phyloP scores from a whole-genome alignment of 208 protist species.

The Porcisia hertigi region DNA sequence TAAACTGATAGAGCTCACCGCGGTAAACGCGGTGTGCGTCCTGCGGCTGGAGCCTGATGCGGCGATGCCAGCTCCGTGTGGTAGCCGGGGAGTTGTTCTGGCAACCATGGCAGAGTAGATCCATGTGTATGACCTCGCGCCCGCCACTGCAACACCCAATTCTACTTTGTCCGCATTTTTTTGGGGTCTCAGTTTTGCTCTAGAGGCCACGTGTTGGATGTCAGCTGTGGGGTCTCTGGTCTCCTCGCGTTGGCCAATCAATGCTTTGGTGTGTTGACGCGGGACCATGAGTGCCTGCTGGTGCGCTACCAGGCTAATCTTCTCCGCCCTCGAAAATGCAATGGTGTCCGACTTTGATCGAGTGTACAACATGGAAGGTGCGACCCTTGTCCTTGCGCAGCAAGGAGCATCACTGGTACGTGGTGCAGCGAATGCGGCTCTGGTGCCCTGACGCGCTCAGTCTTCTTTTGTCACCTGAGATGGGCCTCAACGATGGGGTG shows the following conservation, averaged over 20 bases:
- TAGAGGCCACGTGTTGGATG: conserved; percentile 45
- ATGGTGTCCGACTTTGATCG: background rate
- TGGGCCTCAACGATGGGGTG: conserved; percentile 30
- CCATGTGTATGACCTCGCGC: conserved; percentile 35
- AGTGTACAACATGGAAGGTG: conserved; percentile 13
- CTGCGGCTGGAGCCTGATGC: conserved; percentile 20
- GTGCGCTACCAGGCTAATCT: conserved; percentile 76
- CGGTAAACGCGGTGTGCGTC: conserved; percentile 28
- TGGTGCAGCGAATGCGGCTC: conserved; percentile 22
- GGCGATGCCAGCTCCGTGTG: background rate
- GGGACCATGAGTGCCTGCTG: conserved; percentile 54
- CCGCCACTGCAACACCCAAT: background rate
- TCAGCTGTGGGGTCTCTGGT: conserved; percentile 50
- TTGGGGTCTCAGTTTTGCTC: background rate
- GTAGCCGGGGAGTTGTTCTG: conserved; percentile 22
- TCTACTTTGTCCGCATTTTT: conserved; percentile 3
- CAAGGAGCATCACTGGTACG: conserved; percentile 38
- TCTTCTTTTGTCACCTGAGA: conserved; percentile 11
- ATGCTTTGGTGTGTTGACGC: conserved; percentile 66
- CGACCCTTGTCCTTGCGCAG: conserved; percentile 18
- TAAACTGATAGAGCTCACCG: conserved; percentile 22
- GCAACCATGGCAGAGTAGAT: conserved; percentile 31
- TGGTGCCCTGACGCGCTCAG: conserved; percentile 26
- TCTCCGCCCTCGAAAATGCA: background rate
- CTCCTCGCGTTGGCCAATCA: conserved; percentile 64